Evolutionary conservation across 495 filamentous ascomycete genomes (phyloP).

Genomic region (Aspergillus heteromorphus): DNA sequence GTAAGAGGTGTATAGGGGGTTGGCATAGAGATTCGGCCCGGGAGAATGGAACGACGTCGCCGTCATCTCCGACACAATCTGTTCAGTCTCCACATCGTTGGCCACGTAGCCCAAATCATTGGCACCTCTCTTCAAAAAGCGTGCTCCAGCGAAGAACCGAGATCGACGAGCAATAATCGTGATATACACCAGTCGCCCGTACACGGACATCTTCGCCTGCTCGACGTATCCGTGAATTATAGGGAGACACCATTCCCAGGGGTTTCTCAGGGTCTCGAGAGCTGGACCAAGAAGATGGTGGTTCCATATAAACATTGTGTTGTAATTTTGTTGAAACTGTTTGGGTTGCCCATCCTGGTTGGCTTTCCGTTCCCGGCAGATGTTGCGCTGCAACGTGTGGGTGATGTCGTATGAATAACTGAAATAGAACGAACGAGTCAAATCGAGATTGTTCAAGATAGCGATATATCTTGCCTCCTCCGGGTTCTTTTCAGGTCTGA

Average conservation of each 20-base stretch:
- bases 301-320: slow-evolving; percentile 98
- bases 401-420: slow-evolving; percentile 98
- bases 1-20: slow-evolving; percentile 90
- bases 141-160: slow-evolving; percentile 87
- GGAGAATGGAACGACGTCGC: slow-evolving; percentile 95
- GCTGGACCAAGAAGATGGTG: slow-evolving; percentile 80
- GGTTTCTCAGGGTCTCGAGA: slow-evolving; percentile 60
- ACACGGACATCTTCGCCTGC: slow-evolving; percentile 77
- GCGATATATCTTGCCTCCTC: slow-evolving; percentile 86
- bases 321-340: slow-evolving; percentile 60
- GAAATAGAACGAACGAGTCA: slow-evolving; percentile 91
- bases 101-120: slow-evolving; percentile 97
- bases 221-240: slow-evolving; percentile 96
- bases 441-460: slow-evolving; percentile 85
- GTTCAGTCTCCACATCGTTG: slow-evolving; percentile 99
- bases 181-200: slow-evolving; percentile 81
- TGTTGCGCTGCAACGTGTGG: slow-evolving; percentile 86
- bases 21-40: slow-evolving; percentile 77
- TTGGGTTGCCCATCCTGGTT: slow-evolving; percentile 57
- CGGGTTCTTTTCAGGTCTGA: slow-evolving; percentile 73
- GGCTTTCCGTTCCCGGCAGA: slow-evolving; percentile 70
- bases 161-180: slow-evolving; percentile 91
- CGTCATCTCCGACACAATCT: slow-evolving; percentile 89
- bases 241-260: slow-evolving; percentile 93
- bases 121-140: slow-evolving; percentile 89